These are phyloP conservation scores for Spiromastix sp. DNA, from an alignment of 2,329 filamentous ascomycete genomes.

Conservation along the genomic window DNA sequence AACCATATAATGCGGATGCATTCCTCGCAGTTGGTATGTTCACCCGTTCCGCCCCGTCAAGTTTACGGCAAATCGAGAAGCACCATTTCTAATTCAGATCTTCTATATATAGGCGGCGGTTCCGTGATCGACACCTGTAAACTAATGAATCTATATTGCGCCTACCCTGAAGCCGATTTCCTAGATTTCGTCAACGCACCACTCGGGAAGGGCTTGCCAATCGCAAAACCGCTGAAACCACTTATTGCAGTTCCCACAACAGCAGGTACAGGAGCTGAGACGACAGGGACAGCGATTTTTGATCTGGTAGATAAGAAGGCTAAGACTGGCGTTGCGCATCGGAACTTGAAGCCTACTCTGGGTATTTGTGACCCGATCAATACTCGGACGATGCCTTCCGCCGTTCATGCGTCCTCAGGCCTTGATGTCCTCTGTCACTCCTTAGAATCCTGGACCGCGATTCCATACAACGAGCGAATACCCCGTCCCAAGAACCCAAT, in stretches of 20 bases:
- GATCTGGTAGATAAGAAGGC: slow-evolving; percentile 81
- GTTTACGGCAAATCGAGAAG: neutral
- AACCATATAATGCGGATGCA: slow-evolving; percentile 70
- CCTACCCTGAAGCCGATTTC: slow-evolving; percentile 85
- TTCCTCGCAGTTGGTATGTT: slow-evolving; percentile 73
- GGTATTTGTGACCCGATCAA: slow-evolving; percentile 83
- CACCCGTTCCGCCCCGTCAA: neutral
- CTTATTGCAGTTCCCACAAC: slow-evolving; percentile 78
- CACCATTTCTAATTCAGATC: neutral
- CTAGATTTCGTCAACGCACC: slow-evolving; percentile 97
- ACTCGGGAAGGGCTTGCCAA: slow-evolving; percentile 70
- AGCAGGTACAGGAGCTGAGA: slow-evolving; percentile 82
- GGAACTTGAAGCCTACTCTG: slow-evolving; percentile 88
- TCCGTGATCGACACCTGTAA: slow-evolving; percentile 98
- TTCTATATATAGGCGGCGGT: slow-evolving; percentile 53
- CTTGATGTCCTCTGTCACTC: slow-evolving; percentile 93
- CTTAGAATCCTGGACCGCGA: slow-evolving; percentile 94
- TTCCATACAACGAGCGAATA: slow-evolving; percentile 77
- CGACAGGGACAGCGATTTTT: slow-evolving; percentile 96
- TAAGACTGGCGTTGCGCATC: slow-evolving; percentile 92
- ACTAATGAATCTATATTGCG: slow-evolving; percentile 93
- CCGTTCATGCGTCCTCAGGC: slow-evolving; percentile 84
- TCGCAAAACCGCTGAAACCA: slow-evolving; percentile 60
- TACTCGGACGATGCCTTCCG: slow-evolving; percentile 89
- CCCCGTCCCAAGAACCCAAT: slow-evolving; percentile 85